Conservation (phyloP, 1,139 yeast genomes). For the Sugiyamaella pinicola region DNA sequence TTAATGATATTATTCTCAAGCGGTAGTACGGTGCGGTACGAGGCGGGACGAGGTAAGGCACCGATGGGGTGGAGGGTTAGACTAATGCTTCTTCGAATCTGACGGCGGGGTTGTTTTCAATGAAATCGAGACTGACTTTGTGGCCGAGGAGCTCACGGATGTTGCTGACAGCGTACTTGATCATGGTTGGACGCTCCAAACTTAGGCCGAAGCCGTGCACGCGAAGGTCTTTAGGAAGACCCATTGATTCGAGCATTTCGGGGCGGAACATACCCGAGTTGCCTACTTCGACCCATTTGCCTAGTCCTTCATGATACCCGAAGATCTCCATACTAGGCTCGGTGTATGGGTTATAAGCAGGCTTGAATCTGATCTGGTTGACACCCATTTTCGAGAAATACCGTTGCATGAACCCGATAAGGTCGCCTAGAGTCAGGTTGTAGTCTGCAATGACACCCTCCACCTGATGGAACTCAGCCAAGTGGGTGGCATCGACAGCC, state of each 20-base stretch:
- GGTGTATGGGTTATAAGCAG: constrained; percentile 98
- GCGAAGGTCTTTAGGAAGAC: constrained; percentile 89
- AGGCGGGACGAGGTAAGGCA: background rate
- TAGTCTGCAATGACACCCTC: constrained; percentile 99
- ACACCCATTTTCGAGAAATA: constrained; percentile 98
- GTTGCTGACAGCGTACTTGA: constrained; percentile 92
- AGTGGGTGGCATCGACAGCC: constrained; percentile 99
- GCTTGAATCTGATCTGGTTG: constrained; percentile 90
- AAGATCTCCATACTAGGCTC: constrained; percentile 98
- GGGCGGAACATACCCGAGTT: constrained; percentile 99
- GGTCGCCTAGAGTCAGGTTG: constrained; percentile 90
- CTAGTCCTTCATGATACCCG: constrained; percentile 93
- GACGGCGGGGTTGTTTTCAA: constrained; percentile 96
- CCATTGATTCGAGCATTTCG: constrained; percentile 98
- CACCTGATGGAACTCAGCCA: constrained; percentile 99
- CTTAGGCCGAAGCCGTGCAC: constrained; percentile 98
- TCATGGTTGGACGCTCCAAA: constrained; percentile 98
- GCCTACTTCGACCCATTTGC: constrained; percentile 99
- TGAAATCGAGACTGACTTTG: constrained; percentile 88
- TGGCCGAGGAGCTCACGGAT: constrained; percentile 95
- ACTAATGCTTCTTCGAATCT: constrained; percentile 73
- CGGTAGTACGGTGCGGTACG: too few relatives aligned
- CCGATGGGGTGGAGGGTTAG: background rate
- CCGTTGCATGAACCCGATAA: constrained; percentile 97
- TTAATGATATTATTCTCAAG: background rate